Evolutionary conservation across 345 rosid genomes (phyloP).

Genomic region (Tarenaya hassleriana): DNA sequence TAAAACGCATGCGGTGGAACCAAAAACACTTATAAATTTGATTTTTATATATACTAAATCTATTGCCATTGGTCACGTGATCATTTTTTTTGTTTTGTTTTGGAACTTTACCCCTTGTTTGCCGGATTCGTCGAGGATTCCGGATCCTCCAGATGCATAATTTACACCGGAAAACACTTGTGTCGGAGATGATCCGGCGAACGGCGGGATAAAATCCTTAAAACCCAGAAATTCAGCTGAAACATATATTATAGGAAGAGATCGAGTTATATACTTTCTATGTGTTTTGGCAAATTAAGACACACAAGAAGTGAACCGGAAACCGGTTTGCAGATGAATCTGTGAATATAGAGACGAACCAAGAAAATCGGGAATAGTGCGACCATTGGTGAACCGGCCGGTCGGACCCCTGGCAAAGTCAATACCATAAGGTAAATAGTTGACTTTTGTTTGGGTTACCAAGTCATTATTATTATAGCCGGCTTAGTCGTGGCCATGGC

Average conservation of each 20-base stretch:
- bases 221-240: constrained; percentile 45
- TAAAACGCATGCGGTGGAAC: too few species aligned
- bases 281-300: not conserved
- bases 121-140: constrained; percentile 49
- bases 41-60: not conserved
- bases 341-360: constrained; percentile 25
- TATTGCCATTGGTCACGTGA: not conserved
- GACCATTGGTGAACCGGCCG: constrained; percentile 56
- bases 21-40: too few species aligned
- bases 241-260: not conserved
- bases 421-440: constrained; percentile 50
- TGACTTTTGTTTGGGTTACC: constrained; percentile 33
- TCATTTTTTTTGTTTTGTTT: not conserved
- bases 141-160: constrained; percentile 63
- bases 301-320: not conserved
- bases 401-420: constrained; percentile 52
- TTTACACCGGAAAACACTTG: constrained; percentile 41
- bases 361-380: constrained; percentile 37
- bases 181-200: constrained; percentile 19
- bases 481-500: too few species aligned
- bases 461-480: constrained; percentile 51
- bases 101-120: constrained; percentile 31
- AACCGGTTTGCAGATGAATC: not conserved
- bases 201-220: constrained; percentile 34
- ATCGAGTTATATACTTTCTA: too few species aligned